Conservation (phyloP, 495 filamentous ascomycete species). For the Pyrenula massariospora region DNA sequence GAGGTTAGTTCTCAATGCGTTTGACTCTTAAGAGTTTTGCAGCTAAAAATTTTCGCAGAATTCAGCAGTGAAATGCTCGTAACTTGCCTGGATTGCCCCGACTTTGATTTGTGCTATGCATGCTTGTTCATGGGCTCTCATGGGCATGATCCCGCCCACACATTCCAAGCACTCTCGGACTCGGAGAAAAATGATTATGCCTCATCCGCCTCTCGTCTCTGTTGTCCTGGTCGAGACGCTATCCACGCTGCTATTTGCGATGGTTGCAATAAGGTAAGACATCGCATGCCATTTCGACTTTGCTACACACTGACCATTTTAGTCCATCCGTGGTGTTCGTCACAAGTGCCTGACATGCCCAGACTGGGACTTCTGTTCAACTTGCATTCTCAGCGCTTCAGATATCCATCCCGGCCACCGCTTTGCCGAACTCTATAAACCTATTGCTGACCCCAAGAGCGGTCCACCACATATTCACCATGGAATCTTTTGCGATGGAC, state of each 20-base stretch:
- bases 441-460: conserved; percentile 44
- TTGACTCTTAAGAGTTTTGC: neutral
- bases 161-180: conserved; percentile 51
- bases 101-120: conserved; percentile 80
- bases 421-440: conserved; percentile 79
- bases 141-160: conserved; percentile 87
- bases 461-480: conserved; percentile 47
- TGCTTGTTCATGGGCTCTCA: conserved; percentile 71
- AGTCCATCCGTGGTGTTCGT: conserved; percentile 76
- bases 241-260: conserved; percentile 86
- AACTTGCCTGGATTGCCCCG: conserved; percentile 73
- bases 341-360: conserved; percentile 97
- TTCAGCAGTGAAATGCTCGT: conserved; percentile 68
- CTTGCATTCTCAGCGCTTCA: conserved; percentile 53
- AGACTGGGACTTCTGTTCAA: conserved; percentile 93
- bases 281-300: conserved; percentile 1
- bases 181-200: neutral
- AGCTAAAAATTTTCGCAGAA: conserved; percentile 33
- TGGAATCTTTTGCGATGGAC: conserved; percentile 93
- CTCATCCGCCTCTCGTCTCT: conserved; percentile 37
- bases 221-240: conserved; percentile 69
- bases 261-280: conserved; percentile 68
- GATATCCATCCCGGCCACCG: conserved; percentile 73
- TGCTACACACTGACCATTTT: neutral
- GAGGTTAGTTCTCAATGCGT: conserved; percentile 37